phyloP scores from a whole-genome alignment of 2,329 filamentous ascomycete species.

The Trichoderma cornu-damae region DNA sequence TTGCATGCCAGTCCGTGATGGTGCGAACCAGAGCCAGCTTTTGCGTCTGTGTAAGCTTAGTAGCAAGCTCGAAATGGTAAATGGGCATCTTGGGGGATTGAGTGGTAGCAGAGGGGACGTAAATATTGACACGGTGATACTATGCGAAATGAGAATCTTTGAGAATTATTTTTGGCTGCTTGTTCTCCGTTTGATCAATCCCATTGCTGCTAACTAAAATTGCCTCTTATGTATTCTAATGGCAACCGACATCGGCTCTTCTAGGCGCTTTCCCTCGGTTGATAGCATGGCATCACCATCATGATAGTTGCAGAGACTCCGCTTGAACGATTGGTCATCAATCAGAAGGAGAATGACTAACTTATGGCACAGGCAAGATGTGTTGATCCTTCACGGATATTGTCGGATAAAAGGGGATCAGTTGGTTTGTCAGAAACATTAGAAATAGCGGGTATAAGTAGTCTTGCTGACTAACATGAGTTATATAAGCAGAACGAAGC shows the following conservation, averaged over 20 bases:
- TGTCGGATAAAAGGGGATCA: background rate
- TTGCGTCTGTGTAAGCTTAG: slow-evolving; percentile 12
- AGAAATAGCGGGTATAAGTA: background rate
- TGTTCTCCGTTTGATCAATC: background rate
- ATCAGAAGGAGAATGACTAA: background rate
- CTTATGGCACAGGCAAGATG: background rate
- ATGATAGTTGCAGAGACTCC: background rate
- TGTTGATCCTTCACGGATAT: background rate
- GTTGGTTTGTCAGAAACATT: background rate
- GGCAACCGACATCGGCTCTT: slow-evolving; percentile 11
- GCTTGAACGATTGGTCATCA: slow-evolving; percentile 2
- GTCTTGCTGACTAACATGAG: background rate
- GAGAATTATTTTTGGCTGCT: background rate
- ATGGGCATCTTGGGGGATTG: slow-evolving; percentile 6
- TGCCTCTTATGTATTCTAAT: background rate
- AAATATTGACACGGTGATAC: background rate
- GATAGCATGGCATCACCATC: background rate
- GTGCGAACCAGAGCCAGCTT: slow-evolving; percentile 12
- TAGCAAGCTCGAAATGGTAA: slow-evolving; percentile 17
- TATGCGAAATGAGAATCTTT: background rate
- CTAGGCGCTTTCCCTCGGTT: background rate
- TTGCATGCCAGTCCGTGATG: slow-evolving; percentile 19
- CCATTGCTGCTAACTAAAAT: background rate
- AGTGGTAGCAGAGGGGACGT: background rate
- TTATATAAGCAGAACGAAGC: background rate